Evolutionary conservation across 2,329 filamentous ascomycete species (phyloP).

Genomic region (Phaeosphaeriaceae sp.): DNA sequence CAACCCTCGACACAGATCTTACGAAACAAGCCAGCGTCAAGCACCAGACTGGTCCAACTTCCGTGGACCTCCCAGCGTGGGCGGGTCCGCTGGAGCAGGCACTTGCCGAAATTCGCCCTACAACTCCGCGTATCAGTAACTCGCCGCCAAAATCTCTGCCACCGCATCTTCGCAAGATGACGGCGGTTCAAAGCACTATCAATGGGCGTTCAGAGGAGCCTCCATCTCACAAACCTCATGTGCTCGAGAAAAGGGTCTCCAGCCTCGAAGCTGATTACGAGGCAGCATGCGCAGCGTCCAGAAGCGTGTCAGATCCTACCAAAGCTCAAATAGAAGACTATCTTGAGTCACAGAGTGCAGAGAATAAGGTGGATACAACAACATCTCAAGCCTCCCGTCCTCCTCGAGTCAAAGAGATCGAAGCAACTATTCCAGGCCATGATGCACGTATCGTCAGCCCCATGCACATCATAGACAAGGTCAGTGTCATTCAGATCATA

Average conservation of each 20-base stretch:
- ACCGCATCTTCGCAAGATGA: slow-evolving; percentile 6
- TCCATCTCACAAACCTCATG: neutral
- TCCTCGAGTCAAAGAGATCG: too few relatives aligned
- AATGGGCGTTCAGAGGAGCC: neutral
- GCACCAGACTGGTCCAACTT: neutral
- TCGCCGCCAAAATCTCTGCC: slow-evolving; percentile 1
- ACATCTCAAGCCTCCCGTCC: too few relatives aligned
- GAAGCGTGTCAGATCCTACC: neutral
- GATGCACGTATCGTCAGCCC: neutral
- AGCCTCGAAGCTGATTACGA: neutral
- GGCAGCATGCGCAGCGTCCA: neutral
- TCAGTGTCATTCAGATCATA: neutral
- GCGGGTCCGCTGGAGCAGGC: slow-evolving; percentile 5
- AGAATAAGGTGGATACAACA: neutral
- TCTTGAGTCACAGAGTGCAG: neutral
- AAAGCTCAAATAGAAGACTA: neutral
- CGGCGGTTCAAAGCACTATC: neutral
- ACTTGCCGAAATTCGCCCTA: slow-evolving; percentile 4
- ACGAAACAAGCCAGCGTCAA: neutral
- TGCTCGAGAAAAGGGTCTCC: neutral
- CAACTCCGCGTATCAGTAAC: neutral
- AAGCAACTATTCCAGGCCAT: too few relatives aligned
- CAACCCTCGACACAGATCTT: neutral
- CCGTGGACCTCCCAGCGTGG: neutral
- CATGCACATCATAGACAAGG: neutral